phyloP scores from a whole-genome alignment of 176 grass and related monocot genomes.

The Bolboschoenus planiculmis region DNA sequence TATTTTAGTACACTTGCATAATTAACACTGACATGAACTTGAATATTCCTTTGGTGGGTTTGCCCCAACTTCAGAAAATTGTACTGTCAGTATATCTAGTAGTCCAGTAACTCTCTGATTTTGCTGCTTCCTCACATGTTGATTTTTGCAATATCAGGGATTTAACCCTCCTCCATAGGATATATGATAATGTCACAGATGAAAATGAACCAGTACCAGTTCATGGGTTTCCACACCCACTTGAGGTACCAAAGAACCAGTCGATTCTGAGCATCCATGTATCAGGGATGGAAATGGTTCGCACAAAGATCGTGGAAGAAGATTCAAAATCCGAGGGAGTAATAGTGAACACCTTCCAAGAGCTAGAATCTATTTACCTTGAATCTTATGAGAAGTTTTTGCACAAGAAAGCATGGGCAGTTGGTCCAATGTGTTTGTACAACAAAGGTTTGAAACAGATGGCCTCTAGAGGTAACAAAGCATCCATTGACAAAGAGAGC shows the following conservation, averaged over 20 bases:
- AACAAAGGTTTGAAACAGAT: conserved; percentile 8
- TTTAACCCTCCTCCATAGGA: not conserved
- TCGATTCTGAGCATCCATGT: not conserved
- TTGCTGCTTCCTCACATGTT: conserved; percentile 6
- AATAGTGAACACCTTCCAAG: conserved; percentile 18
- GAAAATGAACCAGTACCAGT: conserved; percentile 15
- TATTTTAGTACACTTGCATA: not conserved
- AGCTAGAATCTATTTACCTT: conserved; percentile 18
- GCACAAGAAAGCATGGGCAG: conserved; percentile 39
- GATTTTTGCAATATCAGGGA: conserved; percentile 14
- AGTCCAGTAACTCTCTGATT: not conserved
- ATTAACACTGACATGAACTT: too few species aligned
- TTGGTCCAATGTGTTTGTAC: conserved; percentile 41
- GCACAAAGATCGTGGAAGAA: not conserved
- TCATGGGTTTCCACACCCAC: conserved; percentile 25
- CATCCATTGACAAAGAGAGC: not conserved
- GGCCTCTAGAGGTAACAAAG: conserved; percentile 12
- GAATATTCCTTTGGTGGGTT: too few species aligned
- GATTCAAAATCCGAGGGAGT: conserved; percentile 15
- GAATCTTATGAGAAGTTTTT: conserved; percentile 27
- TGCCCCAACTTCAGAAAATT: not conserved
- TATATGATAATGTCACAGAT: conserved; percentile 2
- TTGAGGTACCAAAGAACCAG: conserved; percentile 8
- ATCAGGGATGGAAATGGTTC: not conserved
- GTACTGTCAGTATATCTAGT: not conserved